These are phyloP conservation scores for Venturia nashicola DNA, from an alignment of 2,329 filamentous ascomycete genomes.

Conservation along the genomic window DNA sequence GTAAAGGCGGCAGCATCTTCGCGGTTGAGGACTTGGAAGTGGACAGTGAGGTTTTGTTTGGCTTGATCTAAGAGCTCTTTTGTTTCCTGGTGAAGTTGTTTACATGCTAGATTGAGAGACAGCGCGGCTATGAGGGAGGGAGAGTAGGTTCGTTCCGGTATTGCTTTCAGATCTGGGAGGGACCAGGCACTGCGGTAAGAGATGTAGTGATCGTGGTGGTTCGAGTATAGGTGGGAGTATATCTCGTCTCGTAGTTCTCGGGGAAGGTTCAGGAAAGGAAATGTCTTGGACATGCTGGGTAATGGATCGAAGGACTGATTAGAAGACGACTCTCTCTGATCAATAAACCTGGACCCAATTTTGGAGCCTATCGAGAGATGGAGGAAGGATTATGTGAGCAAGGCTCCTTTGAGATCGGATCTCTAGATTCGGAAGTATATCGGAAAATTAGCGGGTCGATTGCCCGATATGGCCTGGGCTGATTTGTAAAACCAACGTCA, in stretches of 20 bases:
- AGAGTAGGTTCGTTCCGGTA: not conserved
- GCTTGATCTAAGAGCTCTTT: not conserved
- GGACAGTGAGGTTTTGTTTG: not conserved
- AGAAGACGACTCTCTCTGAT: not conserved
- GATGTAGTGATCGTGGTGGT: not conserved
- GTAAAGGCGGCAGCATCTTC: not conserved
- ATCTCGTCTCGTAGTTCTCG: not conserved
- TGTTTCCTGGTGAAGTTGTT: not conserved
- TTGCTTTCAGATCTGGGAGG: not conserved
- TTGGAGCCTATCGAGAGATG: not conserved
- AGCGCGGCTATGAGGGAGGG: not conserved
- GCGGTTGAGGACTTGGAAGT: not conserved
- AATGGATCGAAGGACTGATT: not conserved
- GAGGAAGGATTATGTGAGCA: too few relatives aligned
- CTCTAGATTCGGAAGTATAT: not conserved
- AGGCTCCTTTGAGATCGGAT: not conserved
- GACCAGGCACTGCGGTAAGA: conserved; percentile 1
- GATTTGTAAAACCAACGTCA: conserved; percentile 2
- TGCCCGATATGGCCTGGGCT: not conserved
- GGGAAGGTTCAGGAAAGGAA: not conserved
- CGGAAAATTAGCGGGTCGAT: not conserved
- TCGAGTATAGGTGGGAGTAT: not conserved
- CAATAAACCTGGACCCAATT: not conserved
- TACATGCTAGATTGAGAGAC: not conserved
- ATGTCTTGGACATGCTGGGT: not conserved